Evolutionary conservation across 192 early-diverging fungal species (phyloP).

Genomic region (Glomus cerebriforme): DNA sequence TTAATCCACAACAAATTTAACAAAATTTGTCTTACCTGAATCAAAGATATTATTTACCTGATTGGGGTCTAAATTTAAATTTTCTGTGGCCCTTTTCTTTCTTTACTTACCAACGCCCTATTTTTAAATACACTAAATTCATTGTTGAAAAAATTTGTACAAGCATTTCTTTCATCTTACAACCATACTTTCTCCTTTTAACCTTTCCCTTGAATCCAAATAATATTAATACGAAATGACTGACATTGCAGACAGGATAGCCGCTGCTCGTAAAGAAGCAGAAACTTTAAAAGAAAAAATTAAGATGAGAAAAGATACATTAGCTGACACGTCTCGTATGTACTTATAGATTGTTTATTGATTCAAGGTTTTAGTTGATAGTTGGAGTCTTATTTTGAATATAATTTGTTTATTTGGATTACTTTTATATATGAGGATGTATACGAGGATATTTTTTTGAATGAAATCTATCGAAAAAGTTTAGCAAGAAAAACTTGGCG

Average conservation of each 20-base stretch:
- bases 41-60: too few species aligned
- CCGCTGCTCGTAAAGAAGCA: conserved; percentile 89
- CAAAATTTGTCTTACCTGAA: too few species aligned
- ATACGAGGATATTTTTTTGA: background rate
- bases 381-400: background rate
- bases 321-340: conserved; percentile 95
- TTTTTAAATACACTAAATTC: too few species aligned
- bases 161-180: background rate
- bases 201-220: background rate
- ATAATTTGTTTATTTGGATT: background rate
- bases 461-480: background rate
- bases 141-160: too few species aligned
- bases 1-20: too few species aligned
- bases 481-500: background rate
- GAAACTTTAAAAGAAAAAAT: conserved; percentile 96
- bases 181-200: background rate
- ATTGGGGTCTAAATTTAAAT: too few species aligned
- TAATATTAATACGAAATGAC: conserved; percentile 54
- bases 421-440: background rate
- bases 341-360: conserved; percentile 23
- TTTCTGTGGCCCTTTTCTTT: too few species aligned
- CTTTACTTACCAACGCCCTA: too few species aligned
- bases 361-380: background rate
- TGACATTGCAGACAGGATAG: conserved; percentile 90
- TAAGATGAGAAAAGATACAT: conserved; percentile 89